Conservation (phyloP, 164 flowering plant genomes). For the Chimonanthus salicifolius region DNA sequence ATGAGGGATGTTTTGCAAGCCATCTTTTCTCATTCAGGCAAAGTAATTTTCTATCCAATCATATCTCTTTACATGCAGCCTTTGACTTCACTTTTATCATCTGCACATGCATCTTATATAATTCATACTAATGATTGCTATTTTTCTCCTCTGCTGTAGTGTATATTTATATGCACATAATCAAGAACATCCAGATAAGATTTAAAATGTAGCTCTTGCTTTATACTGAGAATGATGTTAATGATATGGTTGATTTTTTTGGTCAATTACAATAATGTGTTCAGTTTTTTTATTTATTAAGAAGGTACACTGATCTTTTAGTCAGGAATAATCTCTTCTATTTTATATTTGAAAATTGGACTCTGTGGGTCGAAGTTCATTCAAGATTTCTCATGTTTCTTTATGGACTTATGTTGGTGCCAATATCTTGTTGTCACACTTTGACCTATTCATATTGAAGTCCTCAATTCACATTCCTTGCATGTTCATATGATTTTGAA, state of each 20-base stretch:
- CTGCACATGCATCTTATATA: background rate
- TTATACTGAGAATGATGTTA: no score
- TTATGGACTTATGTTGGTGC: background rate
- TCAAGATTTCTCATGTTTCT: background rate
- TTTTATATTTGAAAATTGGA: no score
- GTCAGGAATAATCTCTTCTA: background rate
- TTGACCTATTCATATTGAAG: background rate
- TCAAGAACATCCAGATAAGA: background rate
- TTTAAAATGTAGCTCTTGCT: no score
- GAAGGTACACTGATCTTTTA: no score
- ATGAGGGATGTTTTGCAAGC: background rate
- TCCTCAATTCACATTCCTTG: no score
- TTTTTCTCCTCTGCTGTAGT: background rate
- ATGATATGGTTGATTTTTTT: background rate
- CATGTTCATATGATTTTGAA: no score
- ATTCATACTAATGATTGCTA: no score
- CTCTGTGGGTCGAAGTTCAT: no score
- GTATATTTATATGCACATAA: background rate
- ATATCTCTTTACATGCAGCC: background rate
- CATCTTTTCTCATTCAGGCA: background rate
- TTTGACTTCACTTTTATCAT: no score
- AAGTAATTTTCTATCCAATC: background rate
- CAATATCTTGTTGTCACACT: background rate
- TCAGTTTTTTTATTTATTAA: no score
- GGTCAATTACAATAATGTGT: background rate